These are phyloP conservation scores for Trichoderma parareesei DNA, from an alignment of 495 filamentous ascomycete genomes.

Conservation along the genomic window DNA sequence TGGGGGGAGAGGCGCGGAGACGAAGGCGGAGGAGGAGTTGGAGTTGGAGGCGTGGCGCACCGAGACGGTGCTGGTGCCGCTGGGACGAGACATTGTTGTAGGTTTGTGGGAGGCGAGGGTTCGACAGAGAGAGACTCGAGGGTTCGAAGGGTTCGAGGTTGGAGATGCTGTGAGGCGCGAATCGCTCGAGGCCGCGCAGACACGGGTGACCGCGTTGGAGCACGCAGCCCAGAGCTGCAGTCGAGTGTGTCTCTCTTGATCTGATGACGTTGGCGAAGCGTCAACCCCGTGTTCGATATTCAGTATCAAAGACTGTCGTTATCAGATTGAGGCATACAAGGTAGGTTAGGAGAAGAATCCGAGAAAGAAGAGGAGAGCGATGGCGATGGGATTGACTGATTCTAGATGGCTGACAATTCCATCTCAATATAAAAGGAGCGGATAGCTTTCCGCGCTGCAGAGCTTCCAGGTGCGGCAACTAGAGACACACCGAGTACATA, in stretches of 20 bases:
- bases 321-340: no score
- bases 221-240: no score
- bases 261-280: no score
- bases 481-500: neutral
- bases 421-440: neutral
- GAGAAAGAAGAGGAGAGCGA: no score
- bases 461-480: neutral
- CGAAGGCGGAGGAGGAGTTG: constrained; percentile 16
- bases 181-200: no score
- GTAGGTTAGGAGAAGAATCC: no score
- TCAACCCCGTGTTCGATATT: no score
- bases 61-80: constrained; percentile 12
- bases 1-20: neutral
- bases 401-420: neutral
- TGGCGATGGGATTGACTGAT: neutral
- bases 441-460: constrained; percentile 5
- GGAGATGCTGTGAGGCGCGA: neutral
- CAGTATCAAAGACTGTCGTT: no score
- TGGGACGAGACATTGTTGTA: constrained; percentile 24
- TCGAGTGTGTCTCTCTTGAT: no score
- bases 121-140: neutral
- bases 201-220: no score
- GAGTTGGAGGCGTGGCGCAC: constrained; percentile 15
- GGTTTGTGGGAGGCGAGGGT: neutral
- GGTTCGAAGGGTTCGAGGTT: neutral